Evolutionary conservation across 306 rosid genomes (phyloP).

Genomic region (Aeschynomene evenia): DNA sequence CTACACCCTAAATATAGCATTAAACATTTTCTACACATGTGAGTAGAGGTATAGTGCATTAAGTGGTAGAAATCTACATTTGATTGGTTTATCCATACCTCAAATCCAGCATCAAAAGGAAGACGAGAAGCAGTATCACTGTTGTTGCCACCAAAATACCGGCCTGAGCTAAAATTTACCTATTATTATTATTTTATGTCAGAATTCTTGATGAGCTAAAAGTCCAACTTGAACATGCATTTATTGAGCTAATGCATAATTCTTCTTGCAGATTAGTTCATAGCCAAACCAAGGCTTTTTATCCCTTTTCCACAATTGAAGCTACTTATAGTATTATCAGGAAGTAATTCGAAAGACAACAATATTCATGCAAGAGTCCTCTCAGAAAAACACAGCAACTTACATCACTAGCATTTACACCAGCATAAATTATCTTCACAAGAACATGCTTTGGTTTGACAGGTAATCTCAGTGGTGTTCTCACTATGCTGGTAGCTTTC

Average conservation of each 20-base stretch:
- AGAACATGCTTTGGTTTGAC: conserved; percentile 67
- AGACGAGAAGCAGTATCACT: conserved; percentile 57
- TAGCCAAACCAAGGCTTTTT: not conserved
- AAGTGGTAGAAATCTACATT: conserved; percentile 12
- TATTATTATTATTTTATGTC: conserved; percentile 38
- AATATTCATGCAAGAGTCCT: conserved; percentile 10
- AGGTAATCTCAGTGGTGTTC: conserved; percentile 67
- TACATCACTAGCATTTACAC: conserved; percentile 99
- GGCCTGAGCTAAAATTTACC: conserved; percentile 99
- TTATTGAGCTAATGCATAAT: conserved; percentile 4
- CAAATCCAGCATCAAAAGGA: conserved; percentile 98
- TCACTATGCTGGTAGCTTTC: conserved; percentile 69
- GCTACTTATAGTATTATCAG: not conserved
- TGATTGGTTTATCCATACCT: conserved; percentile 49
- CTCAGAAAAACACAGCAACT: conserved; percentile 44
- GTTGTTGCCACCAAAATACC: conserved; percentile 65
- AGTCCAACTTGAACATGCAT: conserved; percentile 18
- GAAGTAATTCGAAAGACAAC: conserved; percentile 1
- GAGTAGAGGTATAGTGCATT: conserved; percentile 22
- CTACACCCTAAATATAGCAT: conserved; percentile 68
- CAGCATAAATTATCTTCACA: conserved; percentile 86
- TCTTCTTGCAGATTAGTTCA: conserved; percentile 11
- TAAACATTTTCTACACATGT: conserved; percentile 10
- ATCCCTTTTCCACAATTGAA: not conserved
- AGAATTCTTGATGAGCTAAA: conserved; percentile 25